Evolutionary conservation across 495 filamentous ascomycete species (phyloP).

Genomic region (Penicillium alfredii): DNA sequence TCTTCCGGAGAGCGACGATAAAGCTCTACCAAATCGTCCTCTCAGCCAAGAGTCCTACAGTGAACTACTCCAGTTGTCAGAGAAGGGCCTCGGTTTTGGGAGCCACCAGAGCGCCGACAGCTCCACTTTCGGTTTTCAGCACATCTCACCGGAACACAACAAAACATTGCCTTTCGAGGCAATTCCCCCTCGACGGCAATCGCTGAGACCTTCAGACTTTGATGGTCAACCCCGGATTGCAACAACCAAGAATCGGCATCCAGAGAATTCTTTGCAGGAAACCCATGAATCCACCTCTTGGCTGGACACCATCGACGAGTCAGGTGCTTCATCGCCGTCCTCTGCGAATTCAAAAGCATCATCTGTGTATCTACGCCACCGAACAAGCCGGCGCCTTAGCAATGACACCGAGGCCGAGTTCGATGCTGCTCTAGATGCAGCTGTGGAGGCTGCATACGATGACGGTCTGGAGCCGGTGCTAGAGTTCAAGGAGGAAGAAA

Average conservation of each 20-base stretch:
- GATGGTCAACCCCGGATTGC: constrained; percentile 20
- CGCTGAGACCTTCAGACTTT: constrained; percentile 29
- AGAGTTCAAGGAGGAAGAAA: constrained; percentile 34
- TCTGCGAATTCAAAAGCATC: constrained; percentile 79
- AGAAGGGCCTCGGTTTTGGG: constrained; percentile 31
- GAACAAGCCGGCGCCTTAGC: constrained; percentile 60
- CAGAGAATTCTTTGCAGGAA: constrained; percentile 30
- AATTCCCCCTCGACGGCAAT: constrained; percentile 38
- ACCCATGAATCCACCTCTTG: constrained; percentile 80
- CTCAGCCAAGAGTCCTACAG: constrained; percentile 59
- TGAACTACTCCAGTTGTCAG: constrained; percentile 40
- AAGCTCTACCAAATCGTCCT: constrained; percentile 73
- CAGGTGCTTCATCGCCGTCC: constrained; percentile 70
- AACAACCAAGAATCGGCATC: background rate
- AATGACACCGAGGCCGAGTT: constrained; percentile 86
- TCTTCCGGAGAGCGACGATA: constrained; percentile 50
- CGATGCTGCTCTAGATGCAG: constrained; percentile 90
- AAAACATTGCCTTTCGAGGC: constrained; percentile 18
- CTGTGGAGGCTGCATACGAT: constrained; percentile 93
- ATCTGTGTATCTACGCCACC: constrained; percentile 59
- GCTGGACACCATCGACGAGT: constrained; percentile 97
- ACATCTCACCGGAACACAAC: constrained; percentile 17
- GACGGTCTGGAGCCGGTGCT: constrained; percentile 76
- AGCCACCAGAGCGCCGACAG: constrained; percentile 19
- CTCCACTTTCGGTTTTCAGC: constrained; percentile 16